A percentile compares a stretch with the other conserved stretches of the same genome.
Evolutionary conservation across 306 rosid species (phyloP).

Genomic region (Geum urbanum): DNA sequence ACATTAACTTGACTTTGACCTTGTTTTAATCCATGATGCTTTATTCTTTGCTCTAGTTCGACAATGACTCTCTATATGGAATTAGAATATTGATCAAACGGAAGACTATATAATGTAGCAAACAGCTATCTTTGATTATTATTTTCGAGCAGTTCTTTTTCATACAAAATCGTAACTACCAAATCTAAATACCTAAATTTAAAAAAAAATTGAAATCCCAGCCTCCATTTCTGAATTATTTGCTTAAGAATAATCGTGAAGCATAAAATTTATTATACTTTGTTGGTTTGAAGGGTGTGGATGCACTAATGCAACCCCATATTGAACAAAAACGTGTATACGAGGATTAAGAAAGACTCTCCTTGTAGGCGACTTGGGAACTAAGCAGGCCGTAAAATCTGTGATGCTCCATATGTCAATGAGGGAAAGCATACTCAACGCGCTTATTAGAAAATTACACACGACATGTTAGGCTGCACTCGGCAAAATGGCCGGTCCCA

Average conservation of each 20-base stretch:
- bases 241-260: too few species aligned
- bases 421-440: conserved; percentile 9
- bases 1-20: background rate
- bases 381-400: background rate
- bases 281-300: background rate
- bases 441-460: background rate
- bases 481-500: conserved; percentile 1
- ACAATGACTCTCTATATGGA: background rate
- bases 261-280: background rate
- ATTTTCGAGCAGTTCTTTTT: too few species aligned
- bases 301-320: background rate
- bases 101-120: too few species aligned
- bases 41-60: background rate
- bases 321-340: background rate
- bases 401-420: conserved; percentile 1
- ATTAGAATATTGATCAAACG: background rate
- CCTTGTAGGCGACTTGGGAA: background rate
- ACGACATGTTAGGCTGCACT: conserved; percentile 7
- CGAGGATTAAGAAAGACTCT: background rate
- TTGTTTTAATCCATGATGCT: background rate
- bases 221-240: background rate
- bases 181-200: too few species aligned
- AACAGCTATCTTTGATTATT: too few species aligned
- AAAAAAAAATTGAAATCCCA: background rate
- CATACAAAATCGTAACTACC: too few species aligned